These are phyloP conservation scores for Porodaedalea pini DNA, from an alignment of 1,284 basidiomycete species.

Conservation along the genomic window DNA sequence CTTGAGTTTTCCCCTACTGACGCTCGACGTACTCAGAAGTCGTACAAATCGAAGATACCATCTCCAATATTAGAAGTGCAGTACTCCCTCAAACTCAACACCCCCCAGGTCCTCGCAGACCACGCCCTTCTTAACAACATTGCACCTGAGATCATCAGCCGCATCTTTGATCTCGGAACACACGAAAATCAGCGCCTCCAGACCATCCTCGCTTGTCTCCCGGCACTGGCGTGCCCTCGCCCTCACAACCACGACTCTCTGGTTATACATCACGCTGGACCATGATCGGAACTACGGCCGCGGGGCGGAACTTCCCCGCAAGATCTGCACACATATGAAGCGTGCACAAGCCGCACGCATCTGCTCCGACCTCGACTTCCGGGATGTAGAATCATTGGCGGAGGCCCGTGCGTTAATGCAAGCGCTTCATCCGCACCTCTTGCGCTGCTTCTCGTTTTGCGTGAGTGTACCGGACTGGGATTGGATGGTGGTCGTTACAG, in stretches of 20 bases:
- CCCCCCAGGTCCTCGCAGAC: constrained; percentile 26
- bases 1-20: constrained; percentile 20
- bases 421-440: constrained; percentile 30
- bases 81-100: constrained; percentile 26
- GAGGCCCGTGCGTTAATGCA: constrained; percentile 30
- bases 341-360: constrained; percentile 33
- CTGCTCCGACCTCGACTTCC: constrained; percentile 31
- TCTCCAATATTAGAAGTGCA: constrained; percentile 29
- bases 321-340: constrained; percentile 27
- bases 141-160: constrained; percentile 33
- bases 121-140: constrained; percentile 31
- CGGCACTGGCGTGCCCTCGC: constrained; percentile 30
- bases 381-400: constrained; percentile 26
- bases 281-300: constrained; percentile 29
- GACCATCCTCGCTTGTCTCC: constrained; percentile 30
- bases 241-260: constrained; percentile 30
- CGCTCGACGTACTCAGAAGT: constrained; percentile 27
- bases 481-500: constrained; percentile 29
- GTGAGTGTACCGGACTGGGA: constrained; percentile 31
- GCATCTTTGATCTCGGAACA: constrained; percentile 34
- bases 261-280: constrained; percentile 34
- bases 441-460: constrained; percentile 31
- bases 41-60: constrained; percentile 28
- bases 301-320: constrained; percentile 29
- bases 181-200: constrained; percentile 28